Base-by-base conservation (phyloP, 345 rosid species). In the Ailanthus altissimus region DNA sequence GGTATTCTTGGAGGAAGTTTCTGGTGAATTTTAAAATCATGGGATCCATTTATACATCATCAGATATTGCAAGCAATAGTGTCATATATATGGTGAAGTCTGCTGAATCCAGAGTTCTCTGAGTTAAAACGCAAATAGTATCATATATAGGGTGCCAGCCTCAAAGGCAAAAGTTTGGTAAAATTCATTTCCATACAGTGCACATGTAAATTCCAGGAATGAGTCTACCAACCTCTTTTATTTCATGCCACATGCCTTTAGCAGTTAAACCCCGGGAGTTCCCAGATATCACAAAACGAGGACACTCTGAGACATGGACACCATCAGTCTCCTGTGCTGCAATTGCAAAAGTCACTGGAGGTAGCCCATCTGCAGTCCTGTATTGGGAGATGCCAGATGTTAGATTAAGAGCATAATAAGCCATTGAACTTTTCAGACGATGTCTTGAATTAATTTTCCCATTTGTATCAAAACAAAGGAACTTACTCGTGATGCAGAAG, bases 401-500 rank as follows among this genome's bases (percentile, higher is more conserved):
- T 66, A 62, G 45, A 59, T 23, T 1, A 50, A 51, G 61, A 38
- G 15, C 66, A 50, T 21, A 18, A 40, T 15, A 20, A 45, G 28
- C 14, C 12, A 51, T 32, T 18, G 53, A 53, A 49, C 56, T 49
- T 58, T 47, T 43, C 60, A 13, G 59, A 72, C 42, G 28, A 74
- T 81, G 47, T 77, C 70, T 47, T 65, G 63, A 78, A 42, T 38
- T 61, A 62, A 16, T 64, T 53, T 57, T 65, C 25, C 26, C 25
- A 70, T 70, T 26, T 72, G 53, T 62, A 57, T 43, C 3, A 50
- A 74, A 73, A 62, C 59, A 77, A 40, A 70, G 65, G 46, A 77
- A 75, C 91, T 81, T 88, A 89, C 98, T 81, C 91, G 90, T 95
- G 99, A 83, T 90, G 91, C 83, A 95, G 82, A 75, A 88, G 86